phyloP scores from a whole-genome alignment of 2,329 filamentous ascomycete species.

The Fusarium cicatricum region DNA sequence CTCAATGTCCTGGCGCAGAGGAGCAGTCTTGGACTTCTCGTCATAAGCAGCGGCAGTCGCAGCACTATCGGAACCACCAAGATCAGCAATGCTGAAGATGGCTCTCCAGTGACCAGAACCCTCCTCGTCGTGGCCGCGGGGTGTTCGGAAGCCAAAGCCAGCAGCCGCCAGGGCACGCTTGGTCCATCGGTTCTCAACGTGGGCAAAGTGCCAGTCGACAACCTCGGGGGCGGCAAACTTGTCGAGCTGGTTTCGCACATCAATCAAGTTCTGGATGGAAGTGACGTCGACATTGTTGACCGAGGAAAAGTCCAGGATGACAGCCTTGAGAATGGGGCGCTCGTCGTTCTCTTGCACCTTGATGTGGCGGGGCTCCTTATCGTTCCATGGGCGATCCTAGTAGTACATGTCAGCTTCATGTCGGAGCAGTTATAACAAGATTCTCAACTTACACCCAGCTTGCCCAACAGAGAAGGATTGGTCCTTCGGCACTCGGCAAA shows the following conservation, averaged over 20 bases:
- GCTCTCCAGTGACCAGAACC: constrained; percentile 64
- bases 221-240: constrained; percentile 56
- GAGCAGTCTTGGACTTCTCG: constrained; percentile 55
- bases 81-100: constrained; percentile 91
- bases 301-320: constrained; percentile 64
- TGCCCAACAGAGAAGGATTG: constrained; percentile 53
- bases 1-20: constrained; percentile 42
- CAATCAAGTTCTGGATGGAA: constrained; percentile 61
- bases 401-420: constrained; percentile 15
- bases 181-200: constrained; percentile 63
- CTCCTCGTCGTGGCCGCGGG: constrained; percentile 30
- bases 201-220: constrained; percentile 61
- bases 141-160: constrained; percentile 58
- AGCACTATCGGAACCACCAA: constrained; percentile 76
- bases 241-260: constrained; percentile 62
- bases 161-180: constrained; percentile 62
- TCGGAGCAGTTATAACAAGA: neutral
- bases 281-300: constrained; percentile 66
- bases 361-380: constrained; percentile 54
- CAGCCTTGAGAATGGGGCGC: constrained; percentile 61
- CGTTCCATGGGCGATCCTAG: constrained; percentile 66
- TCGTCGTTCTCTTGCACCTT: constrained; percentile 44
- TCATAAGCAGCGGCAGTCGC: constrained; percentile 63
- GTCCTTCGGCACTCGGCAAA: constrained; percentile 57
- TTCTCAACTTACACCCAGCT: constrained; percentile 53